Base-by-base conservation (phyloP, 345 rosid species). In the Passiflora organensis region DNA sequence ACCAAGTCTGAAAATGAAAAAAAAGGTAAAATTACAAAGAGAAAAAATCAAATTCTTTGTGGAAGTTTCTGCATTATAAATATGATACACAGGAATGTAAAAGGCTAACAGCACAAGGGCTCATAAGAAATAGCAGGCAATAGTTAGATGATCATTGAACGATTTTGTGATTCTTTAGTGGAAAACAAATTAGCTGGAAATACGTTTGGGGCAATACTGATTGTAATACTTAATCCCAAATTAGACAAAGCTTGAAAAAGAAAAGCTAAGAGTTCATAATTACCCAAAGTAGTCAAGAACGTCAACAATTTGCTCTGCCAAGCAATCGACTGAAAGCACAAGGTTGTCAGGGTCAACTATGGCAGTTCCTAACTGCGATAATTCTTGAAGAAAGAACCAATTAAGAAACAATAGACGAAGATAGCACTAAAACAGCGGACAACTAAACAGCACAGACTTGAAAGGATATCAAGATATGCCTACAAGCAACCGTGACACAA, bases 251-350 rank as follows among this genome's bases (percentile, higher is more conserved):
- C 19, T 28, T 16, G 36, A 43, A 42, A 60, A 28, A 43, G 12
- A 49, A 46, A 51, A 28, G 34, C 8, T 8, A 28, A 28, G 34
- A 2, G 16, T 17, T 43, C 43, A 28, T 45, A 48, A 51, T 75
- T 87, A 93, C 99, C 99, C 80, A 56, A 93, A 93, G 82, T 59
- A 87, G 74, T 89, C 86, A 65, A 93, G 95, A 72, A 93, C 86
- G 72, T 93, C 99, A 12, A 61, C 66, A 9, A 93, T 77, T 71
- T 93, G 99, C 71, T 93, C 97, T 13, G 91, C 96, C 60, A 93
- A 86, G 76, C 86, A 91, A 76, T 93, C 95, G 68, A 77, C 87
- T 6, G 99, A 84, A 74, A 75, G 85, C 59, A 82, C 53, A 65
- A 77, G 84, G 53, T 76, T 75, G 76, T 83, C 78, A 43, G 68